Percentiles rank a stretch among this genome's conserved stretches.
phyloP scores from a whole-genome alignment of 2,329 filamentous ascomycete species.

The Clonostachys rosea region DNA sequence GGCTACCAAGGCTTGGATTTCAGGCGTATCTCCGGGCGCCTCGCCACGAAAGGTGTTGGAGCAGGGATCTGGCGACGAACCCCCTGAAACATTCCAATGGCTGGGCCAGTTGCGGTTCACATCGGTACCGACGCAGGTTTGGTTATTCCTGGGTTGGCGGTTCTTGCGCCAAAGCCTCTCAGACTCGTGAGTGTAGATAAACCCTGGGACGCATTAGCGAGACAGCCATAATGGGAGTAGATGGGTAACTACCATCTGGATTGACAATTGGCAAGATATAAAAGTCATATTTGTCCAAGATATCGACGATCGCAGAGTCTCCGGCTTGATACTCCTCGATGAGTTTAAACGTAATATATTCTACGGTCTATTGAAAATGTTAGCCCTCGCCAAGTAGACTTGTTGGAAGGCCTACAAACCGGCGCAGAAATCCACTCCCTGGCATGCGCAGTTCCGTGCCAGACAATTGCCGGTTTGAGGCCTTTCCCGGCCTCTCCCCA shows the following conservation, averaged over 20 bases:
- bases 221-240: background rate
- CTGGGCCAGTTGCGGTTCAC: slow-evolving; percentile 52
- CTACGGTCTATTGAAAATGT: slow-evolving; percentile 24
- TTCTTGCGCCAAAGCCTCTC: slow-evolving; percentile 55
- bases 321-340: slow-evolving; percentile 20
- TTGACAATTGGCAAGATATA: slow-evolving; percentile 62
- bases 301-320: slow-evolving; percentile 1
- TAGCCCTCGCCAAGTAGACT: rapidly evolving
- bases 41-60: slow-evolving; percentile 34
- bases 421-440: slow-evolving; percentile 52
- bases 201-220: slow-evolving; percentile 27
- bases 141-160: slow-evolving; percentile 27
- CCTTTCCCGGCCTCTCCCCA: slow-evolving; percentile 40
- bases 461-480: slow-evolving; percentile 45
- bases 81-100: slow-evolving; percentile 38
- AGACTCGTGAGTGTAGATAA: slow-evolving; percentile 46
- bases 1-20: slow-evolving; percentile 36
- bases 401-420: slow-evolving; percentile 9
- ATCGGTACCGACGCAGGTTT: slow-evolving; percentile 39
- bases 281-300: slow-evolving; percentile 60
- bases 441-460: slow-evolving; percentile 55
- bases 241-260: slow-evolving; percentile 42
- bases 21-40: slow-evolving; percentile 33
- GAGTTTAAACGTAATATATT: slow-evolving; percentile 47
- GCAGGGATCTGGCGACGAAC: slow-evolving; percentile 40